A percentile compares a stretch with the other conserved stretches of the same genome.
Evolutionary conservation across 345 rosid species (phyloP).

Genomic region (Cardamine resedifolia): DNA sequence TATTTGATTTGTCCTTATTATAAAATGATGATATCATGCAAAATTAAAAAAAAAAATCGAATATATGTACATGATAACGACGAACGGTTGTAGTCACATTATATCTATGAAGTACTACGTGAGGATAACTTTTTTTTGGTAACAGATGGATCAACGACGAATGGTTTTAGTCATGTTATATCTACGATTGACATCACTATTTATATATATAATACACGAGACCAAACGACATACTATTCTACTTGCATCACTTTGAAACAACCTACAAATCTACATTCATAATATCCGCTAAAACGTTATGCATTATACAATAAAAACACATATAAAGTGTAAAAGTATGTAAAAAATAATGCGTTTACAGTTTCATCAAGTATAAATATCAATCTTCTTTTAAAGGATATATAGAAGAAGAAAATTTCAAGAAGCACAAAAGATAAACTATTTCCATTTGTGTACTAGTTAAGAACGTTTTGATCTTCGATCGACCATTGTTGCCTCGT

Average conservation of each 20-base stretch:
- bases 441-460: not conserved
- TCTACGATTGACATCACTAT: too few relatives aligned
- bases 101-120: too few relatives aligned
- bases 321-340: not conserved
- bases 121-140: too few relatives aligned
- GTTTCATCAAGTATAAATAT: not conserved
- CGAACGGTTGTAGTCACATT: too few relatives aligned
- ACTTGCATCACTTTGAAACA: not conserved
- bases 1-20: too few relatives aligned
- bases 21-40: too few relatives aligned
- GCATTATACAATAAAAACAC: not conserved
- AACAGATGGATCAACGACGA: too few relatives aligned
- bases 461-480: conserved; percentile 15
- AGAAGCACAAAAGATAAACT: not conserved
- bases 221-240: not conserved
- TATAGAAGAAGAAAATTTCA: not conserved
- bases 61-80: too few relatives aligned
- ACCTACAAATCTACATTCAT: not conserved
- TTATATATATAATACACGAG: too few relatives aligned
- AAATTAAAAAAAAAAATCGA: too few relatives aligned
- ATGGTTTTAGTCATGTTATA: too few relatives aligned
- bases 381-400: not conserved
- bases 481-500: conserved; percentile 51
- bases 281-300: not conserved
- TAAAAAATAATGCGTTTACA: not conserved